Conservation (phyloP, 805 yeast species). For the Starmerella davenportii region DNA sequence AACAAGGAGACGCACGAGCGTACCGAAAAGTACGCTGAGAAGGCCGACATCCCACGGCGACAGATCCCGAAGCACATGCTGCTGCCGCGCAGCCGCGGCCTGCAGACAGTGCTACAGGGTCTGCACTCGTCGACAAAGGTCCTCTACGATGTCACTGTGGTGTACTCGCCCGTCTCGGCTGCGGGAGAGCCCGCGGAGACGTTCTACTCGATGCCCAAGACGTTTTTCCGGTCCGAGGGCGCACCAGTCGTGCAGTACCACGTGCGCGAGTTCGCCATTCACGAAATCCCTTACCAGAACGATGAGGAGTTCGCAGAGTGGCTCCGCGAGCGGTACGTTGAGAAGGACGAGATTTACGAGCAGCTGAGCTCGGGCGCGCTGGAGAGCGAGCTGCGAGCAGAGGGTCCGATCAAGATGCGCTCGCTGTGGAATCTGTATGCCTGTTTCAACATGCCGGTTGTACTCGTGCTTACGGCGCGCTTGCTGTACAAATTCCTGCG, state of each 20-base stretch:
- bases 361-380: constrained; percentile 37
- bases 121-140: constrained; percentile 26
- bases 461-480: constrained; percentile 15
- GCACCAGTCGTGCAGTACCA: constrained; percentile 52
- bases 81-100: constrained; percentile 71
- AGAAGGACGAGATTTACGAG: constrained; percentile 60
- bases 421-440: constrained; percentile 19
- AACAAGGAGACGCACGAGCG: constrained; percentile 44
- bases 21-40: constrained; percentile 40
- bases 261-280: constrained; percentile 37
- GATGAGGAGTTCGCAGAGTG: constrained; percentile 49
- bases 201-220: constrained; percentile 42
- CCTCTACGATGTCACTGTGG: constrained; percentile 72
- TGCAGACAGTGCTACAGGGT: constrained; percentile 44
- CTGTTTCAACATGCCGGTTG: constrained; percentile 23
- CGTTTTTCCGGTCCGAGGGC: constrained; percentile 51
- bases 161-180: constrained; percentile 50
- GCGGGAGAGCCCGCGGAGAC: constrained; percentile 51
- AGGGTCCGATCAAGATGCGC: constrained; percentile 15
- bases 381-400: constrained; percentile 20
- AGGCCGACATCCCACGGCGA: constrained; percentile 23
- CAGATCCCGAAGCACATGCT: constrained; percentile 39
- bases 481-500: constrained; percentile 2
- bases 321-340: constrained; percentile 56
- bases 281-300: constrained; percentile 46